Percentiles rank a stretch among this genome's conserved stretches.
phyloP scores from a whole-genome alignment of 2,329 filamentous ascomycete genomes.

The Ascocoryne sarcoides region DNA sequence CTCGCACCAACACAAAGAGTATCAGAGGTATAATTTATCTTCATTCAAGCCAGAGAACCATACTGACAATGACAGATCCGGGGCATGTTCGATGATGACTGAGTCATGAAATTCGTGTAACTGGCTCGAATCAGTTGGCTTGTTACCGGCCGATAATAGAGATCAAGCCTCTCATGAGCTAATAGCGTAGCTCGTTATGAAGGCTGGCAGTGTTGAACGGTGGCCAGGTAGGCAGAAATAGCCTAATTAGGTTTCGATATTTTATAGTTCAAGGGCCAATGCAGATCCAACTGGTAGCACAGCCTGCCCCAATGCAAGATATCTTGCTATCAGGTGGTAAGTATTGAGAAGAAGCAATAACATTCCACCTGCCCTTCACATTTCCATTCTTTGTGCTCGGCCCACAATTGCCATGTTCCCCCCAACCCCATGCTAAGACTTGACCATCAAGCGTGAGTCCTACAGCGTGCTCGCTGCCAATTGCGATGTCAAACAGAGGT shows the following conservation, averaged over 20 bases:
- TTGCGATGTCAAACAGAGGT: conserved; percentile 53
- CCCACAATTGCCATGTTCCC: conserved; percentile 95
- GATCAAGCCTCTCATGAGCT: too few species aligned
- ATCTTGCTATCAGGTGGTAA: conserved; percentile 45
- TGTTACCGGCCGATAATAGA: too few species aligned
- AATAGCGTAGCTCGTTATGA: too few species aligned
- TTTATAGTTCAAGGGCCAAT: conserved; percentile 28
- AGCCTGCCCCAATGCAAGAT: conserved; percentile 66
- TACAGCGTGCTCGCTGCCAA: conserved; percentile 86
- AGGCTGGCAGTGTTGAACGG: too few species aligned
- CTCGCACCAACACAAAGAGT: conserved; percentile 67
- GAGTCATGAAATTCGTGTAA: too few species aligned
- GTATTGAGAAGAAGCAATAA: conserved; percentile 50
- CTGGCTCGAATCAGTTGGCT: too few species aligned
- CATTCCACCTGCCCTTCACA: conserved; percentile 61
- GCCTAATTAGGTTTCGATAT: too few species aligned
- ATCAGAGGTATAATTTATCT: conserved; percentile 47
- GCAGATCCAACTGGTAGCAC: conserved; percentile 78
- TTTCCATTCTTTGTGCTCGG: conserved; percentile 52
- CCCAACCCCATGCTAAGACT: conserved; percentile 89
- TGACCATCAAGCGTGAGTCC: conserved; percentile 56
- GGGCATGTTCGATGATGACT: conserved; percentile 28
- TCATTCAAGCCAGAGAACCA: conserved; percentile 6
- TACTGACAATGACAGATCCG: conserved; percentile 24
- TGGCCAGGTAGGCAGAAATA: too few species aligned